A percentile compares a stretch with the other conserved stretches of the same genome.
Evolutionary conservation across 2,329 filamentous ascomycete genomes (phyloP).

Genomic region (Pseudovirgaria hyperparasitica): DNA sequence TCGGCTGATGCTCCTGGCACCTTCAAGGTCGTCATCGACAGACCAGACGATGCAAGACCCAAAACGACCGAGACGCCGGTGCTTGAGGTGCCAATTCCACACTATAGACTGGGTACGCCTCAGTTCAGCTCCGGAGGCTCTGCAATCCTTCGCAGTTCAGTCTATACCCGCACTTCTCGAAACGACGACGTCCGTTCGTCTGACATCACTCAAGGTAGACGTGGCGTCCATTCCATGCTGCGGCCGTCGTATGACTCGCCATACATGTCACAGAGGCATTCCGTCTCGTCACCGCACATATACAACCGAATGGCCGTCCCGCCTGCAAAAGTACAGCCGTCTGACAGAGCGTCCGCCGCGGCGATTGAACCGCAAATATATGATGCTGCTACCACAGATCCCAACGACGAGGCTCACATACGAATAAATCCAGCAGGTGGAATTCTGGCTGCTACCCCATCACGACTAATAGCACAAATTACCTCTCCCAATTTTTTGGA

Average conservation of each 20-base stretch:
- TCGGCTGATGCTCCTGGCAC: slow-evolving; percentile 44
- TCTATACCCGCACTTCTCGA: slow-evolving; percentile 53
- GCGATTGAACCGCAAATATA: slow-evolving; percentile 56
- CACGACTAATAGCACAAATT: slow-evolving; percentile 87
- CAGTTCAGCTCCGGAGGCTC: slow-evolving; percentile 67
- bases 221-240: slow-evolving; percentile 21
- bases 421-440: slow-evolving; percentile 64
- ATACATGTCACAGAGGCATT: slow-evolving; percentile 22
- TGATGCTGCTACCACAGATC: slow-evolving; percentile 66
- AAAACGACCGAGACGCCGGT: slow-evolving; percentile 52
- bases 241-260: slow-evolving; percentile 5
- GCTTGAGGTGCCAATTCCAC: slow-evolving; percentile 66
- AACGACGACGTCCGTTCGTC: slow-evolving; percentile 58
- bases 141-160: slow-evolving; percentile 67
- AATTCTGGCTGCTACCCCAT: slow-evolving; percentile 80
- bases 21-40: slow-evolving; percentile 70
- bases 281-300: slow-evolving; percentile 21
- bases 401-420: slow-evolving; percentile 71
- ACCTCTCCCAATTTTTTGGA: slow-evolving; percentile 93
- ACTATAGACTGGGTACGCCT: slow-evolving; percentile 71
- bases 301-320: slow-evolving; percentile 23
- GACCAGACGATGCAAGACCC: slow-evolving; percentile 47
- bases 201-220: slow-evolving; percentile 30
- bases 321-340: slow-evolving; percentile 17
- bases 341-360: slow-evolving; percentile 19